phyloP scores from a whole-genome alignment of 345 rosid genomes.

The Dimocarpus longan region DNA sequence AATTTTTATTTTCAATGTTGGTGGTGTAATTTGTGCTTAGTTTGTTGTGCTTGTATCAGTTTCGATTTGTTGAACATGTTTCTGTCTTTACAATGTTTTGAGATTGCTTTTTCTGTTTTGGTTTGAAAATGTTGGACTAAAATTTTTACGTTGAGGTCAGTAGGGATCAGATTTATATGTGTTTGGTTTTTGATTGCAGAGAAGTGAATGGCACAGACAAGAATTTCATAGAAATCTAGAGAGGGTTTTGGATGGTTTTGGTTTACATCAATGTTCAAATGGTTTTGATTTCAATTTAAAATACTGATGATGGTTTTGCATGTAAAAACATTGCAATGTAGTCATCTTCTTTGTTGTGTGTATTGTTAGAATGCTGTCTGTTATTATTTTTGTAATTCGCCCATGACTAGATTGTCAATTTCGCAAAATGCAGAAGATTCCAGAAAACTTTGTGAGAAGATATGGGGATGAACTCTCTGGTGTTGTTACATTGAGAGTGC shows the following conservation, averaged over 20 bases:
- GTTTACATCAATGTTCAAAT: background rate
- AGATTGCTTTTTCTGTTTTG: no score
- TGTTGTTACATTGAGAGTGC: conserved; percentile 33
- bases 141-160: background rate
- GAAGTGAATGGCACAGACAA: background rate
- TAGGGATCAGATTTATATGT: no score
- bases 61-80: background rate
- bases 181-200: no score
- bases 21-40: background rate
- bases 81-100: background rate
- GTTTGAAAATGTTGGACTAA: no score
- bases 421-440: conserved; percentile 37
- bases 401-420: no score
- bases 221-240: background rate
- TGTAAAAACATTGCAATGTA: background rate
- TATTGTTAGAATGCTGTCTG: background rate
- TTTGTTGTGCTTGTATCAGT: background rate
- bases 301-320: background rate
- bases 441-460: conserved; percentile 37
- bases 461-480: conserved; percentile 40
- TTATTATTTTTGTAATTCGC: background rate
- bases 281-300: background rate
- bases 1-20: background rate
- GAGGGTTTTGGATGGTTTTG: no score
- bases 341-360: background rate